Conservation (phyloP, 2,329 filamentous ascomycete genomes). For the Pleomassaria siparia region DNA sequence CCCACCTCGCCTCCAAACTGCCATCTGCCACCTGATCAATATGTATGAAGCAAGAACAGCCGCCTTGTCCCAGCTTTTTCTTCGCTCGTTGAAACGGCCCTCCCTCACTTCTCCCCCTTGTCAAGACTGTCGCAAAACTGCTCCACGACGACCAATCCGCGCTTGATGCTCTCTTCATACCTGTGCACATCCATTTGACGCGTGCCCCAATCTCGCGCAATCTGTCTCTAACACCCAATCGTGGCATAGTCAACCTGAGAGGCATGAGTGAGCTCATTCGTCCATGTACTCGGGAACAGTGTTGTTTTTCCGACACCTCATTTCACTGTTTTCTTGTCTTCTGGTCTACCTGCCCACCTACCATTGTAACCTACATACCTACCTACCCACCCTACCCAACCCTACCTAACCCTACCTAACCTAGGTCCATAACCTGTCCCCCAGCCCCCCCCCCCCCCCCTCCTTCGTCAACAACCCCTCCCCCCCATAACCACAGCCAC, state of each 20-base stretch:
- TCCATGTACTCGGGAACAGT: conserved; percentile 24
- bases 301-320: conserved; percentile 25
- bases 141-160: conserved; percentile 29
- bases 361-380: no score
- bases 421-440: conserved; percentile 23
- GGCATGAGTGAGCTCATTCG: conserved; percentile 26
- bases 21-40: no score
- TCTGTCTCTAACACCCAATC: conserved; percentile 38
- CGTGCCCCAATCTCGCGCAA: conserved; percentile 33
- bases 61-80: conserved; percentile 16
- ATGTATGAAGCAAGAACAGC: conserved; percentile 32
- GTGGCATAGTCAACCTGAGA: conserved; percentile 29
- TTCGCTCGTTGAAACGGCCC: conserved; percentile 17
- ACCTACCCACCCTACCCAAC: no score
- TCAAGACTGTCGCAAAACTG: conserved; percentile 30
- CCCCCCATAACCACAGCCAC: conserved; percentile 18
- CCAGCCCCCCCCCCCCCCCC: conserved; percentile 19
- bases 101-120: conserved; percentile 18
- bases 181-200: conserved; percentile 18
- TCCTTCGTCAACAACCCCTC: conserved; percentile 21
- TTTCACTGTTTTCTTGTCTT: no score
- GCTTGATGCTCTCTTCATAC: conserved; percentile 11
- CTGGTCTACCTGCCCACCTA: no score
- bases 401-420: no score
- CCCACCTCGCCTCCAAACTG: no score